Evolutionary conservation across 306 rosid genomes (phyloP).

Genomic region (Dicorynia guianensis): DNA sequence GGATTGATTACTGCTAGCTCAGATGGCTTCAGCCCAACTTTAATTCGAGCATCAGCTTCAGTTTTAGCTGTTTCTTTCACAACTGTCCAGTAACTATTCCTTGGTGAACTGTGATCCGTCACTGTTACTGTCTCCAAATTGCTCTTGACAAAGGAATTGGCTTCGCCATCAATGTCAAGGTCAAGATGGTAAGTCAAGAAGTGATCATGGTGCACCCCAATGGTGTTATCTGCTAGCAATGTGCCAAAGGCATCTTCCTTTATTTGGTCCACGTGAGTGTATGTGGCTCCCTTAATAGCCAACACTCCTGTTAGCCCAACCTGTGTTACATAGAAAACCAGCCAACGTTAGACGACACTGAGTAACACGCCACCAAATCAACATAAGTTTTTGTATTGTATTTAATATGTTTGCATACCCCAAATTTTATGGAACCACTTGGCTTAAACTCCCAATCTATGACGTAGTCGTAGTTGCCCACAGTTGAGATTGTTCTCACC

Average conservation of each 20-base stretch:
- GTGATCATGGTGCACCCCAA: conserved; percentile 69
- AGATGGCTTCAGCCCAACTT: conserved; percentile 44
- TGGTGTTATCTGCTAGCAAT: conserved; percentile 53
- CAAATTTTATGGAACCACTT: conserved; percentile 65
- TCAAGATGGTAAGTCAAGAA: conserved; percentile 57
- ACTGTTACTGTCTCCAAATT: conserved; percentile 43
- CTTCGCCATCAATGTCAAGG: conserved; percentile 64
- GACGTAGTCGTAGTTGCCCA: conserved; percentile 65
- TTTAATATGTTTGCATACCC: conserved; percentile 37
- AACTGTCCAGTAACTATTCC: conserved; percentile 56
- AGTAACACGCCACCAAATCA: not conserved
- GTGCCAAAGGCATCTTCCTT: conserved; percentile 58
- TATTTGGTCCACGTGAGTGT: conserved; percentile 50
- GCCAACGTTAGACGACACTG: not conserved
- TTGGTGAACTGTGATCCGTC: conserved; percentile 30
- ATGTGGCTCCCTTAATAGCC: conserved; percentile 40
- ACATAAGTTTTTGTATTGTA: no score
- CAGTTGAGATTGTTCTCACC: conserved; percentile 56
- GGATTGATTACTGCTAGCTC: conserved; percentile 56
- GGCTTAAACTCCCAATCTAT: conserved; percentile 70
- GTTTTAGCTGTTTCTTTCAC: conserved; percentile 48
- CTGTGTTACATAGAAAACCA: conserved; percentile 5
- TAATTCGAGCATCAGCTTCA: conserved; percentile 53
- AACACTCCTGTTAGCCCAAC: conserved; percentile 62
- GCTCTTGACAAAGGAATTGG: conserved; percentile 62